Evolutionary conservation across 495 filamentous ascomycete species (phyloP).

Genomic region (Penicillium paxilli): DNA sequence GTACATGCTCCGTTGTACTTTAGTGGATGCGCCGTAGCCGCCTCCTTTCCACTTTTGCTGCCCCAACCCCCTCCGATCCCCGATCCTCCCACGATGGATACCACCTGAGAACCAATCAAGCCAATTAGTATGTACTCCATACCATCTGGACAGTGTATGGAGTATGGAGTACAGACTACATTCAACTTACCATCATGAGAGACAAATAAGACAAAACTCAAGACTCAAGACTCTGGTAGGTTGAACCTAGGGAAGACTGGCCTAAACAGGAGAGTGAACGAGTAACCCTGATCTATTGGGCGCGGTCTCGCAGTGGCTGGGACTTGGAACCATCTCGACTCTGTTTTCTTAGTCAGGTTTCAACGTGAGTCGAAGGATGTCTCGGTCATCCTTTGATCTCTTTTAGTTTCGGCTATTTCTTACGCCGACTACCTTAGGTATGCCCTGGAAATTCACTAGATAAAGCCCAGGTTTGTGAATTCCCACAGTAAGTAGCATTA

Average conservation of each 20-base stretch:
- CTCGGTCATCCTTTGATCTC: background rate
- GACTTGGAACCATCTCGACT: constrained; percentile 6
- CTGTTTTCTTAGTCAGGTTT: constrained; percentile 8
- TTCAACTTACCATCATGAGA: no score
- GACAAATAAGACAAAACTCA: no score
- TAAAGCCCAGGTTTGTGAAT: no score
- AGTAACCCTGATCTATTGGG: background rate
- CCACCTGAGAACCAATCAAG: no score
- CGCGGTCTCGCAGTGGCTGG: background rate
- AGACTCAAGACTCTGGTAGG: no score
- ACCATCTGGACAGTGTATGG: no score
- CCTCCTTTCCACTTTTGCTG: background rate
- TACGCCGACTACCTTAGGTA: no score
- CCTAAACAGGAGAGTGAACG: no score
- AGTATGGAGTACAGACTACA: background rate
- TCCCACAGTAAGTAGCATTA: no score
- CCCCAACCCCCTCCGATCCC: background rate
- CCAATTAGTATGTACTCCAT: background rate
- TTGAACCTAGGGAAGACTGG: no score
- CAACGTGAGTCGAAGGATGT: background rate
- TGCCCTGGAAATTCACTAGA: no score
- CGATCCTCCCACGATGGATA: no score
- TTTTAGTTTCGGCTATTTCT: background rate
- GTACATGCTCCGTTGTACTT: constrained; percentile 7
- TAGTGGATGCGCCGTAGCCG: constrained; percentile 30